phyloP scores from a whole-genome alignment of 352 stramenopile species.

The Phytophthora crassamura region DNA sequence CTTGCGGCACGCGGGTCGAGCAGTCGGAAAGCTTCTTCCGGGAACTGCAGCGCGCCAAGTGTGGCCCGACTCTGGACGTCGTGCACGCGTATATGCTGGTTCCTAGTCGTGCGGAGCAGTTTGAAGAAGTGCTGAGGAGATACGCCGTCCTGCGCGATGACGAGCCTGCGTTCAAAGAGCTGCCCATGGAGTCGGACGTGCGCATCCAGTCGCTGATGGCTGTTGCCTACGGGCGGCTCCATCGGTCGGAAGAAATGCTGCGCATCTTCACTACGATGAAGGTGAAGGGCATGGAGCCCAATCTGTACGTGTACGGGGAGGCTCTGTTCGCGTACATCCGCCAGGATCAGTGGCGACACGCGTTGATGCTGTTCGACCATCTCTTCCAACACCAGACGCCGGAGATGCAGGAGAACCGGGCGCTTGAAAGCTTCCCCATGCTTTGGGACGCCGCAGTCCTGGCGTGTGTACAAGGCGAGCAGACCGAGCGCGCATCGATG shows the following conservation, averaged over 20 bases:
- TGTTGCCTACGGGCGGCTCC: constrained; percentile 56
- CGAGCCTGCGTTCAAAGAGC: constrained; percentile 14
- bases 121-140: constrained; percentile 47
- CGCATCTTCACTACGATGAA: constrained; percentile 79
- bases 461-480: constrained; percentile 54
- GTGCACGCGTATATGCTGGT: constrained; percentile 47
- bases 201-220: constrained; percentile 73
- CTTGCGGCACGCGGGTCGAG: constrained; percentile 51
- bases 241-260: constrained; percentile 60
- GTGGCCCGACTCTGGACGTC: constrained; percentile 34
- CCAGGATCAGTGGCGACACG: constrained; percentile 68
- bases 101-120: constrained; percentile 50
- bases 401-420: constrained; percentile 45
- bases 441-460: constrained; percentile 73
- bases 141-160: constrained; percentile 32
- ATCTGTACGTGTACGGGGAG: constrained; percentile 75
- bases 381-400: constrained; percentile 53
- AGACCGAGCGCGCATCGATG: constrained; percentile 48
- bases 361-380: constrained; percentile 80
- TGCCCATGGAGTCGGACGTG: constrained; percentile 52
- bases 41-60: constrained; percentile 40
- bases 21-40: constrained; percentile 56
- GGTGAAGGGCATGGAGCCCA: constrained; percentile 65
- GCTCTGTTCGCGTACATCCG: constrained; percentile 75
- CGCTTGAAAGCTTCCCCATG: constrained; percentile 59